phyloP scores from a whole-genome alignment of 805 yeast species.

The Kuraishia capsulata region DNA sequence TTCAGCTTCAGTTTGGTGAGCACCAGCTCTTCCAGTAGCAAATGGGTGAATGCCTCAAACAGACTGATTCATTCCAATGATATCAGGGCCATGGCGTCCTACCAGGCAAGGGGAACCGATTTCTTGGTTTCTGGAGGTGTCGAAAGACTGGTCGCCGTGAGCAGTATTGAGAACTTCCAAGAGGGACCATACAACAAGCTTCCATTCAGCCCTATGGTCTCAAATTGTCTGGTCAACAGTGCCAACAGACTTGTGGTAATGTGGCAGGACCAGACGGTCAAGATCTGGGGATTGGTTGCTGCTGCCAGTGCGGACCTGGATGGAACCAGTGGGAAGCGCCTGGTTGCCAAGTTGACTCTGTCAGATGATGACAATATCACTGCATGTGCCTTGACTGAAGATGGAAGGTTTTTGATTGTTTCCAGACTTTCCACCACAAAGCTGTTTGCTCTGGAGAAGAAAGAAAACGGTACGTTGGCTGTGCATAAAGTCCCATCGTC shows the following conservation, averaged over 20 bases:
- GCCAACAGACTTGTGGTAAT: constrained; percentile 45
- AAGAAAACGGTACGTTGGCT: constrained; percentile 22
- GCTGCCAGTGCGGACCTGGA: constrained; percentile 10
- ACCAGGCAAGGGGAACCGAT: constrained; percentile 58
- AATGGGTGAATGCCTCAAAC: constrained; percentile 73
- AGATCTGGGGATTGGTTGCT: constrained; percentile 58
- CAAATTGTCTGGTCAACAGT: constrained; percentile 28
- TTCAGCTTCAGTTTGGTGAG: constrained; percentile 54
- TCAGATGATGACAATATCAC: constrained; percentile 78
- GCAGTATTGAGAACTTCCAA: constrained; percentile 56
- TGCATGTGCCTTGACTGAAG: constrained; percentile 53
- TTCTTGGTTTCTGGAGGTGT: constrained; percentile 79
- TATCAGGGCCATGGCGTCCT: constrained; percentile 65
- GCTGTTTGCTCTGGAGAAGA: constrained; percentile 51
- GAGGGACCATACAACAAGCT: constrained; percentile 68
- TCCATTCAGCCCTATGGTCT: constrained; percentile 42
- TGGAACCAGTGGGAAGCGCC: constrained; percentile 32
- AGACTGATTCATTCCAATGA: constrained; percentile 83
- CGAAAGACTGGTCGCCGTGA: constrained; percentile 60
- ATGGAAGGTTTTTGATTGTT: constrained; percentile 61
- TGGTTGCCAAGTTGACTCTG: constrained; percentile 57
- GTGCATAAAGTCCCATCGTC: constrained; percentile 46
- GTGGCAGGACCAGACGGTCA: constrained; percentile 79
- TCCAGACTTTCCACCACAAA: constrained; percentile 62
- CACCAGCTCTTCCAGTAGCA: constrained; percentile 18